These are phyloP conservation scores for Planoprotostelium fungivorum DNA, from an alignment of 78 protist genomes.

Conservation along the genomic window DNA sequence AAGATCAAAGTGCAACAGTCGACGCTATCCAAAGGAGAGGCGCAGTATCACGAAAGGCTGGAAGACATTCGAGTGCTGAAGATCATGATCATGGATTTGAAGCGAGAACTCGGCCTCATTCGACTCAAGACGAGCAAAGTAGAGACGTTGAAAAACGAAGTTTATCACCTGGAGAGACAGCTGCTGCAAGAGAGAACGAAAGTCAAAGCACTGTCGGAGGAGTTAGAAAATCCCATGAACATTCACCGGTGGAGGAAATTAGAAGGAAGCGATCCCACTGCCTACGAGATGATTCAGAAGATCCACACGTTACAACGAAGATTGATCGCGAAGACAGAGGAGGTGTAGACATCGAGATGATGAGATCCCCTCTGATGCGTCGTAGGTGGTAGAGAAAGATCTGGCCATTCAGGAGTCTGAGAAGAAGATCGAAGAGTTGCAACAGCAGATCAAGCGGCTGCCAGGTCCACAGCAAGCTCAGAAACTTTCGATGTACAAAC, in stretches of 20 bases:
- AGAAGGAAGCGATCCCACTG: slow-evolving; percentile 73
- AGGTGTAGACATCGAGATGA: too few species aligned
- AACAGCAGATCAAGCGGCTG: slow-evolving; percentile 78
- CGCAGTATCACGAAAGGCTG: slow-evolving; percentile 40
- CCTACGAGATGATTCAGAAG: slow-evolving; percentile 78
- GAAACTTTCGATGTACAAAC: slow-evolving; percentile 4
- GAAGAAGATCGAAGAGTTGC: slow-evolving; percentile 74
- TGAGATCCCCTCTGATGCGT: too few species aligned
- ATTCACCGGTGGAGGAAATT: slow-evolving; percentile 83
- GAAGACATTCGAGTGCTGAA: slow-evolving; percentile 75
- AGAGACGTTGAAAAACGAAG: slow-evolving; percentile 49
- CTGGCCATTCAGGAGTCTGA: slow-evolving; percentile 78
- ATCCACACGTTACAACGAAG: slow-evolving; percentile 86
- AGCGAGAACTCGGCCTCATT: slow-evolving; percentile 33
- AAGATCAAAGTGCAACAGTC: slow-evolving; percentile 82
- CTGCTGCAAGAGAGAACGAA: slow-evolving; percentile 78
- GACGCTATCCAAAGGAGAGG: slow-evolving; percentile 84
- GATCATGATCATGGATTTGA: slow-evolving; percentile 43
- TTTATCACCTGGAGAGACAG: slow-evolving; percentile 73
- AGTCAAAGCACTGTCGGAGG: slow-evolving; percentile 79
- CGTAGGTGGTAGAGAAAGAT: slow-evolving; percentile 71
- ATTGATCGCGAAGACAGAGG: slow-evolving; percentile 82
- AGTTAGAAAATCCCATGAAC: slow-evolving; percentile 90
- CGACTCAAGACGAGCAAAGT: slow-evolving; percentile 13
- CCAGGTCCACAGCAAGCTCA: slow-evolving; percentile 47